Base-by-base conservation (phyloP, 805 yeast genomes). In the Hanseniaspora vineae region DNA sequence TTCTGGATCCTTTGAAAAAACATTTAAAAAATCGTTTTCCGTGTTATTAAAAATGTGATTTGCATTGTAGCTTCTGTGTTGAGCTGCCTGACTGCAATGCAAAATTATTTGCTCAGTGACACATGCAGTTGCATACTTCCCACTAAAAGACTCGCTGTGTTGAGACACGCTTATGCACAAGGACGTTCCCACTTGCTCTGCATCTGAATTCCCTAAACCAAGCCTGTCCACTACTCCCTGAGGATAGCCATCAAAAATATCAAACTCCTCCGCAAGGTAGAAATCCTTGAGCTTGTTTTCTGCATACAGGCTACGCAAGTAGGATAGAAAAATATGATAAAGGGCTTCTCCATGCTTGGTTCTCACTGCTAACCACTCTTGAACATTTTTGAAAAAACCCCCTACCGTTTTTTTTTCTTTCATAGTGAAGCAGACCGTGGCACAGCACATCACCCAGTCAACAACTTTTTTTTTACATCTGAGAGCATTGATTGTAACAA, bases 11-110 rank as follows among this genome's bases (percentile, higher is more conserved):
- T 62, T 62, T 40, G 65, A 68, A 45, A 69, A 70, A 40, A 62
- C 71, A 37, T 66, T 72, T 23, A 67, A 54, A 45, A 68, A 65
- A 37, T 70, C 68, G 42, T 62, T 71, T 47, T 59, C 68, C 43
- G 66, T 64, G 52, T 61, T 72, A 4, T 66, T 70, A 37, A 62
- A 59, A 6, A 64, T 58, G 37, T 64, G 65, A 52, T 56, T 58
- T 19, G 14, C 23, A 17, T 39, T 5, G 5, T 39, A 15, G 3
- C 42, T 39, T 39, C 19, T 39, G 3, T 39, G 19, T n/a, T 23
- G 29, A 23, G 29, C 29, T 23, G 29, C 29, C 8, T 23, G 29
- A 23, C 29, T 23, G 29, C 29, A 23, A 23, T 23, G 29, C 8
- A 23, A 23, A 23, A 23, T 23, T 23, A 23, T 23, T 23, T 23